Evolutionary conservation across 2,329 filamentous ascomycete species (phyloP).

Genomic region (Penicillium sp.): DNA sequence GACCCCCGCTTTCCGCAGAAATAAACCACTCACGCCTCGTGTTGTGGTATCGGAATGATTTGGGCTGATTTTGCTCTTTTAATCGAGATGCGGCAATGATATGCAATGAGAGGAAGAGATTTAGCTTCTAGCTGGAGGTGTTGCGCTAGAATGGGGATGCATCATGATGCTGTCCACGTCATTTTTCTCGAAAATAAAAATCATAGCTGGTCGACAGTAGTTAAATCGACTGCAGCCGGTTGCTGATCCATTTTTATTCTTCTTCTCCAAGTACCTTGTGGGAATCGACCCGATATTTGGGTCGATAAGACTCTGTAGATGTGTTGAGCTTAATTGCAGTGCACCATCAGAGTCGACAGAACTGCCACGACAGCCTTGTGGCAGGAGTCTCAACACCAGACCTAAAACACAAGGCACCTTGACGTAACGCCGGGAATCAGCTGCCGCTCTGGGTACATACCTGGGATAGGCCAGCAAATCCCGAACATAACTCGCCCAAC

Average conservation of each 20-base stretch:
- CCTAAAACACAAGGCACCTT: background rate
- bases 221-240: constrained; percentile 11
- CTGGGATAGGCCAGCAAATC: background rate
- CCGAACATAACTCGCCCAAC: background rate
- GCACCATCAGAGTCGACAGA: background rate
- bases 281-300: constrained; percentile 18
- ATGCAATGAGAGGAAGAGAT: constrained; percentile 1
- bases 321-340: constrained; percentile 10
- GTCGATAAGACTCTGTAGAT: constrained; percentile 8
- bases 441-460: background rate
- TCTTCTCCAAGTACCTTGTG: constrained; percentile 22
- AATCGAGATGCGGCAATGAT: background rate
- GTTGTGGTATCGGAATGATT: background rate
- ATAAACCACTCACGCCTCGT: constrained; percentile 15
- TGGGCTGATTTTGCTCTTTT: constrained; percentile 3
- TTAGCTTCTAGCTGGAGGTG: background rate
- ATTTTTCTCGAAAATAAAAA: constrained; percentile 1
- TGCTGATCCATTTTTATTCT: constrained; percentile 17
- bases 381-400: background rate
- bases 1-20: constrained; percentile 14
- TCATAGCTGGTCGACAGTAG: constrained; percentile 7
- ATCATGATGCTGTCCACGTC: constrained; percentile 1
- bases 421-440: constrained; percentile 4
- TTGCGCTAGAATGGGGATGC: background rate
- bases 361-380: background rate